A percentile compares a stretch with the other conserved stretches of the same genome.
Evolutionary conservation across 192 early-diverging fungal genomes (phyloP).

Genomic region (Pilobolus umbonatus): DNA sequence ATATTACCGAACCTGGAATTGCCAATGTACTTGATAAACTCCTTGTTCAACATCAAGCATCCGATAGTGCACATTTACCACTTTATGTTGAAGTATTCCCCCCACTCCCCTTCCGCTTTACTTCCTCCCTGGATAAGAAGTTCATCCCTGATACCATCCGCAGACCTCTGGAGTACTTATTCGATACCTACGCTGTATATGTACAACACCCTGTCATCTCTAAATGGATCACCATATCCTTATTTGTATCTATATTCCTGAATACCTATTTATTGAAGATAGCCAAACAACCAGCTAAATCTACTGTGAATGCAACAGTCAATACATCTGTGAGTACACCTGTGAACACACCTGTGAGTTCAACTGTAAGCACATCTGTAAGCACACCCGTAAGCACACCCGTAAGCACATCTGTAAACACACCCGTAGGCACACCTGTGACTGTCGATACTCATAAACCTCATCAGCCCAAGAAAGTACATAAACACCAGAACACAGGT

Average conservation of each 20-base stretch:
- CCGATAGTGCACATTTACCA: slow-evolving; percentile 34
- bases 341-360: not conserved
- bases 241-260: slow-evolving; percentile 48
- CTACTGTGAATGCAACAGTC: not conserved
- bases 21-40: slow-evolving; percentile 40
- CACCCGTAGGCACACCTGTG: not conserved
- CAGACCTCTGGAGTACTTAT: slow-evolving; percentile 35
- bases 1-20: slow-evolving; percentile 38
- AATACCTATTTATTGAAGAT: slow-evolving; percentile 59
- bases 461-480: not conserved
- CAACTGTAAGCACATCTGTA: not conserved
- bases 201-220: slow-evolving; percentile 57
- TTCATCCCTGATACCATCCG: slow-evolving; percentile 5
- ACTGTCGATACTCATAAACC: not conserved
- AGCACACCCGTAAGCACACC: not conserved
- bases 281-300: slow-evolving; percentile 47
- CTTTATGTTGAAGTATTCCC: slow-evolving; percentile 49
- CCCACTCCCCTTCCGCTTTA: slow-evolving; percentile 42
- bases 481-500: not conserved
- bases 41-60: slow-evolving; percentile 37
- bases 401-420: not conserved
- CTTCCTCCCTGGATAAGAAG: not conserved
- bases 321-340: not conserved
- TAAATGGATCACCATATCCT: slow-evolving; percentile 48
- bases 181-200: slow-evolving; percentile 45